phyloP scores from a whole-genome alignment of 257 asterid genomes.

The Galeopsis tetrahit region DNA sequence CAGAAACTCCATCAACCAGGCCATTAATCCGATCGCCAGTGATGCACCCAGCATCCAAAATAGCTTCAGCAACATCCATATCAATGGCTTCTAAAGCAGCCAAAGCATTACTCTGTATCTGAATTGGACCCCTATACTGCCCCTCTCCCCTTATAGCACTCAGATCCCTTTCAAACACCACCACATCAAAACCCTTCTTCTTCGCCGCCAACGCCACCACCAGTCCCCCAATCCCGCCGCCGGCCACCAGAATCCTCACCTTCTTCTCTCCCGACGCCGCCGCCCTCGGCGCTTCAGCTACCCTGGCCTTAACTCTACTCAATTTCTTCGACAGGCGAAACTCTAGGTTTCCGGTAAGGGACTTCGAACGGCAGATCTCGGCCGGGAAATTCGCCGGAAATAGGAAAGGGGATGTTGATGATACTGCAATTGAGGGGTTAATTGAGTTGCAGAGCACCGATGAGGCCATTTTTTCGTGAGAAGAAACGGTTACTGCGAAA shows the following conservation, averaged over 20 bases:
- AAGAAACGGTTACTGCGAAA: not conserved
- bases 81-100: slow-evolving; percentile 97
- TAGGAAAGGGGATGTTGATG: slow-evolving; percentile 53
- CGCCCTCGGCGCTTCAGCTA: slow-evolving; percentile 34
- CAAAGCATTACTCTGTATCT: slow-evolving; percentile 93
- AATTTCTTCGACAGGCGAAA: slow-evolving; percentile 39
- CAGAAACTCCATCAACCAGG: slow-evolving; percentile 85
- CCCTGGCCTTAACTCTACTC: slow-evolving; percentile 39
- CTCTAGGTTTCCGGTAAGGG: slow-evolving; percentile 30
- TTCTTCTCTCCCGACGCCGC: slow-evolving; percentile 49
- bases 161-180: slow-evolving; percentile 94
- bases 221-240: slow-evolving; percentile 96
- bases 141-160: slow-evolving; percentile 98
- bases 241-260: slow-evolving; percentile 82
- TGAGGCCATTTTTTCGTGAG: slow-evolving; percentile 48
- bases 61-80: slow-evolving; percentile 80
- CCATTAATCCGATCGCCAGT: slow-evolving; percentile 97
- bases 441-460: slow-evolving; percentile 52
- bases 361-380: slow-evolving; percentile 40
- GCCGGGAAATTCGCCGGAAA: slow-evolving; percentile 39
- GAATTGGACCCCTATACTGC: slow-evolving; percentile 94
- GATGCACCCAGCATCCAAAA: slow-evolving; percentile 78
- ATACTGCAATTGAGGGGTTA: slow-evolving; percentile 47
- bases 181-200: slow-evolving; percentile 79
- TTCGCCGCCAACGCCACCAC: slow-evolving; percentile 94